Conservation (phyloP, 2,329 filamentous ascomycete species). For the Claviceps sp. region DNA sequence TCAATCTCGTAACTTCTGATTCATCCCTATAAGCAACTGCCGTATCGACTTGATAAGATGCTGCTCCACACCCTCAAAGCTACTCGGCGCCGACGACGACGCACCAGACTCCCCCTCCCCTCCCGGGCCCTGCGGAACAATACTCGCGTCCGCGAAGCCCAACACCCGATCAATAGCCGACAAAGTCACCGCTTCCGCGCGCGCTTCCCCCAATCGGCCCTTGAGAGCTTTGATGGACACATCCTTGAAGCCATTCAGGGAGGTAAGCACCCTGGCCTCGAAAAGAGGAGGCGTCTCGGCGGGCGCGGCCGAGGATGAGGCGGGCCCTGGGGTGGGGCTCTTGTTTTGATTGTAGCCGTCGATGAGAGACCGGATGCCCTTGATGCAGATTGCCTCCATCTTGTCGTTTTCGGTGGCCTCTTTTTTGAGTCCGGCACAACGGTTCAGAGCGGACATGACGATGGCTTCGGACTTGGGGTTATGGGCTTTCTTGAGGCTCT, state of each 20-base stretch:
- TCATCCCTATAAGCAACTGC: conserved; percentile 26
- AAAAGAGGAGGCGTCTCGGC: conserved; percentile 18
- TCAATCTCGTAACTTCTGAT: conserved; percentile 21
- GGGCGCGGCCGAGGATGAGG: neutral
- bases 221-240: conserved; percentile 30
- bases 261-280: conserved; percentile 27
- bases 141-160: conserved; percentile 31
- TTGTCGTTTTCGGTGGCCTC: conserved; percentile 30
- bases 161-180: conserved; percentile 38
- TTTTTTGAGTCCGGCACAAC: conserved; percentile 34
- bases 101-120: conserved; percentile 16
- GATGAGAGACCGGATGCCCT: conserved; percentile 28
- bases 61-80: conserved; percentile 27
- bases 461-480: conserved; percentile 31
- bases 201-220: conserved; percentile 24
- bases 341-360: conserved; percentile 26
- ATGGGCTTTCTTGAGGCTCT: conserved; percentile 30
- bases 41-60: conserved; percentile 28
- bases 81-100: conserved; percentile 8
- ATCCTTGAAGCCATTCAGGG: conserved; percentile 31
- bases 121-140: conserved; percentile 20
- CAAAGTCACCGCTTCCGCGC: conserved; percentile 32
- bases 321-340: conserved; percentile 17
- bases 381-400: conserved; percentile 34
- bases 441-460: conserved; percentile 40